Percentiles rank a stretch among this genome's conserved stretches.
phyloP scores from a whole-genome alignment of 2,329 filamentous ascomycete genomes.

The Curvularia eragrostidis region DNA sequence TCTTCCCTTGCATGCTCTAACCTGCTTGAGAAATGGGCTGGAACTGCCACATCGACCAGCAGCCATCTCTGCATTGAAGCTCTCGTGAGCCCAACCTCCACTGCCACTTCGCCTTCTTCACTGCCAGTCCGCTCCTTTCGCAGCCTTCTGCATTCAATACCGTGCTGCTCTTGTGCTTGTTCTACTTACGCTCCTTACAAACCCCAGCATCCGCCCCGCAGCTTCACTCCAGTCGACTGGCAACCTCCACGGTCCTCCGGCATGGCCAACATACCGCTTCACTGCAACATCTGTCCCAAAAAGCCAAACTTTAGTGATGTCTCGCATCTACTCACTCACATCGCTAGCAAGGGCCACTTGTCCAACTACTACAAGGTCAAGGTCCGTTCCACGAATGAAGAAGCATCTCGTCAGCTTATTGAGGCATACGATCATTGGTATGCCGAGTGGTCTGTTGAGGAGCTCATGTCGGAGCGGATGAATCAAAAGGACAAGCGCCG shows the following conservation, averaged over 20 bases:
- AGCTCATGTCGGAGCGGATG: constrained; percentile 78
- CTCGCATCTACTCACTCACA: constrained; percentile 89
- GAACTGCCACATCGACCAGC: constrained; percentile 34
- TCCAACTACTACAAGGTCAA: constrained; percentile 83
- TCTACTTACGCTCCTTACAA: constrained; percentile 37
- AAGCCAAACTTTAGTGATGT: constrained; percentile 84
- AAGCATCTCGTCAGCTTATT: constrained; percentile 67
- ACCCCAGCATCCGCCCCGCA: constrained; percentile 11
- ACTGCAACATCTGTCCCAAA: constrained; percentile 84
- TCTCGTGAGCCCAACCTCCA: constrained; percentile 33
- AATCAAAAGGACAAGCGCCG: constrained; percentile 75
- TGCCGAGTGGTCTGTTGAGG: constrained; percentile 70
- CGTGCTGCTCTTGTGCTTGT: constrained; percentile 32
- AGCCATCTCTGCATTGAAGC: constrained; percentile 29
- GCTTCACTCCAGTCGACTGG: constrained; percentile 9
- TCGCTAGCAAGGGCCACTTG: constrained; percentile 91
- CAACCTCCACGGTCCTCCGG: constrained; percentile 37
- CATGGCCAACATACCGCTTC: constrained; percentile 66
- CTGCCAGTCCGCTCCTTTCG: constrained; percentile 48
- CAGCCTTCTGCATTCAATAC: constrained; percentile 31
- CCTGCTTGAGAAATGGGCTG: constrained; percentile 27
- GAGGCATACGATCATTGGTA: constrained; percentile 82
- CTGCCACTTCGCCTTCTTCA: constrained; percentile 44
- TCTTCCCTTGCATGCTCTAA: constrained; percentile 24
- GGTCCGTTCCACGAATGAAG: constrained; percentile 72